Evolutionary conservation across 495 filamentous ascomycete species (phyloP), one percentile per base, ranked within the genome.

Genomic region (Recurvomyces mirabilis): DNA sequence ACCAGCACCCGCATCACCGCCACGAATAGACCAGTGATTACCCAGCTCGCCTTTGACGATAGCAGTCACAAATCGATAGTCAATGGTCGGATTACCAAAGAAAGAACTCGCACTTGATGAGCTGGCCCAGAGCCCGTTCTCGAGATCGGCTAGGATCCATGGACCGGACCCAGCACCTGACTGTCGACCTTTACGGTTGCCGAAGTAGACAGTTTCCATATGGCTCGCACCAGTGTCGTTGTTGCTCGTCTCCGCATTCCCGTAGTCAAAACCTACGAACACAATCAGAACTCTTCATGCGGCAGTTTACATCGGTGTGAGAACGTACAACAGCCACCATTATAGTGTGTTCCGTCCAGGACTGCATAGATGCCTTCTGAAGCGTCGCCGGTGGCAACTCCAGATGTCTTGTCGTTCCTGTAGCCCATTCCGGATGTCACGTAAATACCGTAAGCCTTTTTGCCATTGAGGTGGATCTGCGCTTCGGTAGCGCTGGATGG

Each of bases 211-310:
- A 28, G 73, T n/a, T n/a, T n/a, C n/a, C 73, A 77, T 76, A 47
- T 75, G 73, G 41, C 68, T 71, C 43, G 67, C 65, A 29, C 74
- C 73, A 1, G 70, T 75, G 49, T 78, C 73, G 10, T 25, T 54
- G 47, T 57, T 69, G 54, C 52, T 72, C 23, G 63, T 68, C 59
- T 78, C 74, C 34, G 73, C 73, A 37, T 78, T 78, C 38, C 73
- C 74, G 38, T 78, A 78, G 59, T 78, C 74, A 48, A 73, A 78
- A 62, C n/a, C n/a, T n/a, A n/a, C n/a, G n/a, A n/a, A n/a, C n/a
- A n/a, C n/a, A n/a, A n/a, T n/a, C n/a, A n/a, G n/a, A n/a, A n/a
- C n/a, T n/a, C n/a, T n/a, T n/a, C n/a, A n/a, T n/a, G n/a, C n/a
- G n/a, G n/a, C n/a, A n/a, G n/a, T n/a, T n/a, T n/a, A n/a, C n/a